phyloP scores from a whole-genome alignment of 139 green algal species.

The Chlorella sorokiniana region DNA sequence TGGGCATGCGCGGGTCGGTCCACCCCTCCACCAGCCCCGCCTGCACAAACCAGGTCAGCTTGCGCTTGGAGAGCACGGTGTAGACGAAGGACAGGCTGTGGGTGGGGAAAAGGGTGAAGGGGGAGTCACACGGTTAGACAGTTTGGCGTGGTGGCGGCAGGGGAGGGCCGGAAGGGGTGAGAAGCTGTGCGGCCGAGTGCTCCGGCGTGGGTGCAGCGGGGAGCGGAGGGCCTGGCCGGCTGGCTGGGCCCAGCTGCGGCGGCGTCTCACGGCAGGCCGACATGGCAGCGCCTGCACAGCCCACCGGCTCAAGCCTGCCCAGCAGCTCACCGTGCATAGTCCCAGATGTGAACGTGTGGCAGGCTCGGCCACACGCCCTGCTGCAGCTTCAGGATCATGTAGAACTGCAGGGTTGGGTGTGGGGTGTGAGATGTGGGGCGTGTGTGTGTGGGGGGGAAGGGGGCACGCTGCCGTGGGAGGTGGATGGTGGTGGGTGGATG shows the following conservation, averaged over 20 bases:
- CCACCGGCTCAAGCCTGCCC: too few relatives aligned
- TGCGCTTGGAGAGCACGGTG: slow-evolving; percentile 96
- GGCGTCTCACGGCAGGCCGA: too few relatives aligned
- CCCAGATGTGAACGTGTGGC: slow-evolving; percentile 93
- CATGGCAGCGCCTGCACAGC: too few relatives aligned
- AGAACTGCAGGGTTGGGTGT: slow-evolving; percentile 71
- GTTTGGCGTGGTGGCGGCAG: too few relatives aligned
- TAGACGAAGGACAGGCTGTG: slow-evolving; percentile 79
- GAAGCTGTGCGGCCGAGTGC: neutral
- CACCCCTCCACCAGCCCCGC: slow-evolving; percentile 87
- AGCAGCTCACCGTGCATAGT: slow-evolving; percentile 83
- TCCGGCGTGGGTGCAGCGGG: neutral
- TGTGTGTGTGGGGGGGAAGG: neutral
- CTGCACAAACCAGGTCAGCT: slow-evolving; percentile 95
- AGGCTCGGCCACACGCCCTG: slow-evolving; percentile 75
- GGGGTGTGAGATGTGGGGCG: neutral
- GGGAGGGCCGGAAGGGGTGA: neutral
- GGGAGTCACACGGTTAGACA: too few relatives aligned
- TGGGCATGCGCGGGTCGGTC: slow-evolving; percentile 97
- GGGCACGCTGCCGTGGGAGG: neutral
- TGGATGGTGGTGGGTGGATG: neutral
- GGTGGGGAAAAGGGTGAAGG: neutral
- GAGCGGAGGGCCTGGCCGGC: neutral
- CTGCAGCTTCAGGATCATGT: slow-evolving; percentile 81
- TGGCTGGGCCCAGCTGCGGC: too few relatives aligned